Percentiles rank a stretch among this genome's conserved stretches.
These are phyloP conservation scores for Zea luxurians DNA, from an alignment of 176 grass and related monocot genomes.

Conservation along the genomic window DNA sequence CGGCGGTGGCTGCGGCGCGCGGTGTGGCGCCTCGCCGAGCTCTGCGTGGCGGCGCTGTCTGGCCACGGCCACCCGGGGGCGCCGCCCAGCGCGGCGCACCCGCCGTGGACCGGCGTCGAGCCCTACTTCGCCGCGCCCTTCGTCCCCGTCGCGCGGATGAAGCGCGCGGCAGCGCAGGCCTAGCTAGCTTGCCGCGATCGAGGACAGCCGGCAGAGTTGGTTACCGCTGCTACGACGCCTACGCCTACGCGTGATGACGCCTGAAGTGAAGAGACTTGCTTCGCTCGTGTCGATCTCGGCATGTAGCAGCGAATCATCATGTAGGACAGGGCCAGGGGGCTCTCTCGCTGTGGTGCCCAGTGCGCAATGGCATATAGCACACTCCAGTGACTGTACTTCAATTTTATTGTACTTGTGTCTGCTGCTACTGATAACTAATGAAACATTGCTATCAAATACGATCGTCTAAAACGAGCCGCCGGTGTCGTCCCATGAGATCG, in stretches of 20 bases:
- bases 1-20: slow-evolving; percentile 36
- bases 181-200: background rate
- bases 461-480: background rate
- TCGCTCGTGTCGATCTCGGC: no score
- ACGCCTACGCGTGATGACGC: no score
- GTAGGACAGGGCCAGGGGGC: no score
- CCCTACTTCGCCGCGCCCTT: slow-evolving; percentile 59
- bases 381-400: background rate
- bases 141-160: slow-evolving; percentile 41
- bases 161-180: slow-evolving; percentile 8
- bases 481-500: background rate
- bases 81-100: background rate
- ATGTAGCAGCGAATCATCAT: no score
- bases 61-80: background rate
- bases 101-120: slow-evolving; percentile 37
- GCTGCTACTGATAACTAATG: background rate
- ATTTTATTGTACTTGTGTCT: background rate
- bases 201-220: no score
- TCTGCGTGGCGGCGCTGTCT: slow-evolving; percentile 44
- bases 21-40: slow-evolving; percentile 36
- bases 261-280: no score
- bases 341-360: no score
- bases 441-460: background rate
- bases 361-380: background rate
- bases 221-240: no score